These are phyloP conservation scores for Hamamelis virginiana DNA, from an alignment of 164 flowering plant genomes.

Conservation along the genomic window DNA sequence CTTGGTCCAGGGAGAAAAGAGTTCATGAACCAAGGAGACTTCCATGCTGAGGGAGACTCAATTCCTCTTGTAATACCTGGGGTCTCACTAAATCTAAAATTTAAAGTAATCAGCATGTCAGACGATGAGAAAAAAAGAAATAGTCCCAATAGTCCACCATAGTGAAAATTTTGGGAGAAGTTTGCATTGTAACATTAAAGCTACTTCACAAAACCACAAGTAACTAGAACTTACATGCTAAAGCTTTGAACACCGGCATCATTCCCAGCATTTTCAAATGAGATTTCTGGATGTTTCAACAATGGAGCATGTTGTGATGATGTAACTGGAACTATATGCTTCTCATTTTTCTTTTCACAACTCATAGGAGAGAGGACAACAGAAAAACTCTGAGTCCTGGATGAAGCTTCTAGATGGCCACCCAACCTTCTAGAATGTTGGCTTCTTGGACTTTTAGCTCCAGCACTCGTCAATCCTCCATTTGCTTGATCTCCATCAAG, in stretches of 20 bases:
- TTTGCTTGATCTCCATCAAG: slow-evolving; percentile 37
- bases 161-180: no score
- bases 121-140: no score
- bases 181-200: no score
- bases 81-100: slow-evolving; percentile 65
- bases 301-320: slow-evolving; percentile 25
- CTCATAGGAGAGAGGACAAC: slow-evolving; percentile 37
- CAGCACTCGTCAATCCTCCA: slow-evolving; percentile 24
- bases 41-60: slow-evolving; percentile 97
- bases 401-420: slow-evolving; percentile 29
- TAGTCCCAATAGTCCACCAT: no score
- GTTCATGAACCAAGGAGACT: slow-evolving; percentile 89
- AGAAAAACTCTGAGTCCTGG: slow-evolving; percentile 27
- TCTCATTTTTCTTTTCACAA: slow-evolving; percentile 34
- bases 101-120: slow-evolving; percentile 5
- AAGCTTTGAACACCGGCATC: slow-evolving; percentile 35
- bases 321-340: slow-evolving; percentile 23
- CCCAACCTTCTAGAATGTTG: no score
- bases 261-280: slow-evolving; percentile 32
- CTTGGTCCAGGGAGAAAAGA: slow-evolving; percentile 68
- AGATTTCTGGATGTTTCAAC: slow-evolving; percentile 30
- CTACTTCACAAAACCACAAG: neutral
- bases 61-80: slow-evolving; percentile 69
- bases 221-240: slow-evolving; percentile 52
- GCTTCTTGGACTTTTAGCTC: no score